A percentile compares a stretch with the other conserved stretches of the same genome.
phyloP scores from a whole-genome alignment of 768 basidiomycete genomes.

The Tulasnella sp. region DNA sequence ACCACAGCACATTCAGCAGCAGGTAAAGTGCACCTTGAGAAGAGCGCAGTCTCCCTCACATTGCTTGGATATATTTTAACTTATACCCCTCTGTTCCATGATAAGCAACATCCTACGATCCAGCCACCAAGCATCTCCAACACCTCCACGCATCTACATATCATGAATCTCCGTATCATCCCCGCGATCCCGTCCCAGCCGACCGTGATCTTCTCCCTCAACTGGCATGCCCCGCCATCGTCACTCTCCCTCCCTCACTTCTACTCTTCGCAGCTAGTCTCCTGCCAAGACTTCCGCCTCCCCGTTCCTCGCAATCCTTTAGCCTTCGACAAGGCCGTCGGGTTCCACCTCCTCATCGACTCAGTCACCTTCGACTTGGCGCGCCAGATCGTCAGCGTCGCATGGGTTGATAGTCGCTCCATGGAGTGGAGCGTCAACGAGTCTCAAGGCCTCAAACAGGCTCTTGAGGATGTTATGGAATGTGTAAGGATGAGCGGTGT shows the following conservation, averaged over 20 bases:
- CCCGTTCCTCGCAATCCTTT: constrained; percentile 11
- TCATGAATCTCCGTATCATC: constrained; percentile 16
- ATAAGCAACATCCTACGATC: too few species aligned
- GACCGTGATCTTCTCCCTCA: constrained; percentile 17
- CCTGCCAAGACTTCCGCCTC: constrained; percentile 4
- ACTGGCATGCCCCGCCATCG: constrained; percentile 13
- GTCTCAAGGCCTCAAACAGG: constrained; percentile 1
- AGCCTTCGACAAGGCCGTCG: constrained; percentile 15
- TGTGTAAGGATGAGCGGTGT: constrained; percentile 12
- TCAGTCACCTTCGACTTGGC: constrained; percentile 15
- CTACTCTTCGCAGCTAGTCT: constrained; percentile 12
- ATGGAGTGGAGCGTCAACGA: constrained; percentile 5
- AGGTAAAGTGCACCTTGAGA: too few species aligned
- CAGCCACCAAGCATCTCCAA: not conserved
- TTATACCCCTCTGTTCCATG: too few species aligned
- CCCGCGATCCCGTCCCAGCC: constrained; percentile 9
- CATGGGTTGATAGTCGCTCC: constrained; percentile 10
- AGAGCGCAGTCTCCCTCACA: too few species aligned
- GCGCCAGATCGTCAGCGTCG: constrained; percentile 6
- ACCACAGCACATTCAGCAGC: too few species aligned
- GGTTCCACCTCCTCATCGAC: constrained; percentile 13
- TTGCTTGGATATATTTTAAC: too few species aligned
- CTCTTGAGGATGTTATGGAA: constrained; percentile 11
- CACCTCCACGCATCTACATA: not conserved
- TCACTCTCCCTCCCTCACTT: constrained; percentile 10